Evolutionary conservation across 2,329 filamentous ascomycete genomes (phyloP).

Genomic region (Coniochaeta ligniaria): DNA sequence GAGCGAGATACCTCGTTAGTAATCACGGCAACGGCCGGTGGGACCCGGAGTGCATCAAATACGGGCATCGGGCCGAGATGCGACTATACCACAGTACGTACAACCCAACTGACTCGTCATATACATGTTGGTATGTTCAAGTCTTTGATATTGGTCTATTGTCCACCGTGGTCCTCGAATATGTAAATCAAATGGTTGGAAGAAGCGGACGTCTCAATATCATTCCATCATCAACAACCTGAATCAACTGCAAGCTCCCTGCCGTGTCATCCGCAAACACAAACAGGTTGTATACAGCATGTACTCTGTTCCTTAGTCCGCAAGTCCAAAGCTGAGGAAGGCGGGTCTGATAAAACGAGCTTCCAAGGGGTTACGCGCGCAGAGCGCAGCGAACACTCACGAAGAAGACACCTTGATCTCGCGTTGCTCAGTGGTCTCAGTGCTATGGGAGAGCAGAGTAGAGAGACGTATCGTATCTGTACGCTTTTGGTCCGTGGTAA

Average conservation of each 20-base stretch:
- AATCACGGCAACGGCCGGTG: background rate
- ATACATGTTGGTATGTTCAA: too few relatives aligned
- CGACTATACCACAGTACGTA: too few relatives aligned
- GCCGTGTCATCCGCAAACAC: too few relatives aligned
- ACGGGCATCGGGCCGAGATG: too few relatives aligned
- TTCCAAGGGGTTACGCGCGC: slow-evolving; percentile 9
- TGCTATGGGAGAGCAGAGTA: slow-evolving; percentile 41
- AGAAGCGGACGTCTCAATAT: too few relatives aligned
- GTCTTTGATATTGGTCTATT: background rate
- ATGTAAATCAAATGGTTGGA: too few relatives aligned
- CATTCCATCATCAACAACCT: too few relatives aligned
- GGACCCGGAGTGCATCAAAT: background rate
- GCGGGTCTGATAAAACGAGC: slow-evolving; percentile 59
- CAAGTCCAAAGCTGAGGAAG: slow-evolving; percentile 49
- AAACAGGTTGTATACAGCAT: slow-evolving; percentile 15
- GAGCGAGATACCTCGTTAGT: background rate
- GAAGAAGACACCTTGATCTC: slow-evolving; percentile 36
- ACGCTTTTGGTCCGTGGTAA: slow-evolving; percentile 30
- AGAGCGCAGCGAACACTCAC: slow-evolving; percentile 8
- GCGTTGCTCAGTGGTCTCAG: slow-evolving; percentile 54
- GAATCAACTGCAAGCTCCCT: too few relatives aligned
- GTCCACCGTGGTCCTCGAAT: too few relatives aligned
- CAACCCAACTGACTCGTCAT: too few relatives aligned
- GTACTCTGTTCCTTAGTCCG: slow-evolving; percentile 60
- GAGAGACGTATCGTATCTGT: slow-evolving; percentile 59